Evolutionary conservation across 306 rosid genomes (phyloP).

Genomic region (Canavalia ensiformis): DNA sequence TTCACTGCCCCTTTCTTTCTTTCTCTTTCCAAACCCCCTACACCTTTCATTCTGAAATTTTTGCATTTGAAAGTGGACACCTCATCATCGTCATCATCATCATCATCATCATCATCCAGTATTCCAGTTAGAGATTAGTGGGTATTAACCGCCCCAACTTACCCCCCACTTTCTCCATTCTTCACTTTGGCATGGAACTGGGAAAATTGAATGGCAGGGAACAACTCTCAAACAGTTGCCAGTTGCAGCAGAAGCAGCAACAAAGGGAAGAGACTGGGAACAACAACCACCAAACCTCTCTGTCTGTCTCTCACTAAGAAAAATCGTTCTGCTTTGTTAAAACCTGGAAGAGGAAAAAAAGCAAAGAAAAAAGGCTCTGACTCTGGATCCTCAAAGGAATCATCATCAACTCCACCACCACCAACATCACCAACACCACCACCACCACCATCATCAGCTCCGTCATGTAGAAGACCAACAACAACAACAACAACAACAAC

Average conservation of each 20-base stretch:
- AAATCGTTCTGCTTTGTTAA: no score
- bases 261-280: background rate
- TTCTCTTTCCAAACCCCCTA: no score
- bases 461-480: background rate
- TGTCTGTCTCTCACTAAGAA: no score
- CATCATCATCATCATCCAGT: no score
- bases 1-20: no score
- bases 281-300: background rate
- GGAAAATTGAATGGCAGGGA: constrained; percentile 60
- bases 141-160: constrained; percentile 18
- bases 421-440: constrained; percentile 13
- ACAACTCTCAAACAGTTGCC: constrained; percentile 50
- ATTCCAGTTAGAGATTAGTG: constrained; percentile 44
- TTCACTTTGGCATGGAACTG: constrained; percentile 57
- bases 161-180: background rate
- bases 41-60: no score
- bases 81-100: no score
- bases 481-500: background rate
- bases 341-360: no score
- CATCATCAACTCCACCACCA: constrained; percentile 42
- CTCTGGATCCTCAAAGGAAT: constrained; percentile 81
- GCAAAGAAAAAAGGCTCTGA: constrained; percentile 41
- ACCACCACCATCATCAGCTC: background rate
- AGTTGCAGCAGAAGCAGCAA: constrained; percentile 27
- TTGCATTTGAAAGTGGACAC: no score